Percentiles rank a stretch among this genome's conserved stretches.
Evolutionary conservation across 2,329 filamentous ascomycete genomes (phyloP).

Genomic region (Fusarium decemcellulare): DNA sequence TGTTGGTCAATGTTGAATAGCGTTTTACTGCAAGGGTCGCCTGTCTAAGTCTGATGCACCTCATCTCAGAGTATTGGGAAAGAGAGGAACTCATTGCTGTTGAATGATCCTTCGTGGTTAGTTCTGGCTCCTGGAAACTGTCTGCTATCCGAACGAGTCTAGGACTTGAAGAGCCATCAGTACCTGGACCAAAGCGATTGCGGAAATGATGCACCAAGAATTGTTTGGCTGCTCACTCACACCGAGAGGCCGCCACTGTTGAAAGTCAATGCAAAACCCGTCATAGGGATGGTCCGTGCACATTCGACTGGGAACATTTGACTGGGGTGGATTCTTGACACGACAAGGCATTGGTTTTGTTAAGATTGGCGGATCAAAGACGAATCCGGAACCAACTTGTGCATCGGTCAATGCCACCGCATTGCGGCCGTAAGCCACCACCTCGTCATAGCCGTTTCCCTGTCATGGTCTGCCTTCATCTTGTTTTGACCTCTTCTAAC

Average conservation of each 20-base stretch:
- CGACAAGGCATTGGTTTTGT: constrained; percentile 14
- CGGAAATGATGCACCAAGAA: neutral
- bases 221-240: neutral
- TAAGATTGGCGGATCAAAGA: constrained; percentile 18
- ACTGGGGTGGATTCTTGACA: constrained; percentile 13
- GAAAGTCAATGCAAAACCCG: constrained; percentile 10
- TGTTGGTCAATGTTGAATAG: neutral
- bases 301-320: constrained; percentile 34
- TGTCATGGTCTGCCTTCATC: constrained; percentile 3
- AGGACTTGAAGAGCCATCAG: neutral
- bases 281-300: constrained; percentile 25
- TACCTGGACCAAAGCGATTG: neutral
- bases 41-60: constrained; percentile 3
- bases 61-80: constrained; percentile 3
- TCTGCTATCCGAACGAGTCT: too few relatives aligned
- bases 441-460: constrained; percentile 17
- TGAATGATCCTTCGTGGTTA: neutral
- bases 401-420: constrained; percentile 23
- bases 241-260: constrained; percentile 12
- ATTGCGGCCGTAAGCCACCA: constrained; percentile 11
- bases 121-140: neutral
- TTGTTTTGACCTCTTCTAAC: constrained; percentile 8
- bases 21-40: neutral
- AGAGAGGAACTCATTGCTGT: neutral
- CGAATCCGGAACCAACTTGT: constrained; percentile 12